Conservation (phyloP, 257 asterid genomes). For the Gynochthodes officinalis region DNA sequence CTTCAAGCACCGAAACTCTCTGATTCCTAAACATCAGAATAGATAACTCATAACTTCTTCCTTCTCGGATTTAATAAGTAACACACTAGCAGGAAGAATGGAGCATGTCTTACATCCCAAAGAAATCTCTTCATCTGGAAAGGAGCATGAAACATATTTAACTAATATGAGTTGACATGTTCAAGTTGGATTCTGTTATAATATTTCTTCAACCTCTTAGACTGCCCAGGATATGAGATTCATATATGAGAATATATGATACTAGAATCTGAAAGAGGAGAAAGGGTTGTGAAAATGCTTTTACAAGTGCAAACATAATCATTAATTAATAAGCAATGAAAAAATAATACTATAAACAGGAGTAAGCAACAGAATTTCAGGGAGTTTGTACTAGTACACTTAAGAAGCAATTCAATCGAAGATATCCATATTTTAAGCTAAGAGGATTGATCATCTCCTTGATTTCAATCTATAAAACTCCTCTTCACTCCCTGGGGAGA, state of each 20-base stretch:
- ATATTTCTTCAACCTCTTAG: background rate
- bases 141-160: background rate
- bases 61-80: no score
- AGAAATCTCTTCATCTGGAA: background rate
- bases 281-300: no score
- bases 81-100: no score
- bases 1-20: background rate
- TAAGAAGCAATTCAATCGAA: background rate
- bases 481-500: background rate
- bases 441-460: background rate
- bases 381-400: no score
- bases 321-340: background rate
- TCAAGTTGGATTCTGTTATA: background rate
- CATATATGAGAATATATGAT: no score
- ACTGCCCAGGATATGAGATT: no score
- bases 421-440: conserved; percentile 1
- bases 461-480: background rate
- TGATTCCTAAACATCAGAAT: background rate
- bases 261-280: no score
- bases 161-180: background rate
- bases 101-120: background rate
- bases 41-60: background rate
- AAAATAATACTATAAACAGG: no score
- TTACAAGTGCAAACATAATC: background rate
- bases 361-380: background rate